A percentile compares a stretch with the other conserved stretches of the same genome.
These are phyloP conservation scores for Nothophytophthora sp. DNA, from an alignment of 352 stramenopile species.

Conservation along the genomic window DNA sequence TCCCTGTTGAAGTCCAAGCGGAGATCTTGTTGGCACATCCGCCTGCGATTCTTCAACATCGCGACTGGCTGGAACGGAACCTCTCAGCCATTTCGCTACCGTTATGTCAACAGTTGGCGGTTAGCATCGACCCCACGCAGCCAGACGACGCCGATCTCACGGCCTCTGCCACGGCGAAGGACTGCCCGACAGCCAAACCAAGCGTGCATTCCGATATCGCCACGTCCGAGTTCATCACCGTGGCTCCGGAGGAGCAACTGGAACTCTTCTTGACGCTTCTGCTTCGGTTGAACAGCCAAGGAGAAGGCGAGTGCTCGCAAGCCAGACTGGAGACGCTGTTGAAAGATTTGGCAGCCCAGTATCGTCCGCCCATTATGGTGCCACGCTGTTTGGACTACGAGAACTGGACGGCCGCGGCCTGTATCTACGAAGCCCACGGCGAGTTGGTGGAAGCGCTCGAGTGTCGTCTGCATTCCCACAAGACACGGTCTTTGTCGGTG, in stretches of 20 bases:
- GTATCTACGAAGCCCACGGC: conserved; percentile 77
- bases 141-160: neutral
- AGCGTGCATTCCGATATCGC: conserved; percentile 35
- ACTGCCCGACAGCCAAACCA: conserved; percentile 7
- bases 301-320: conserved; percentile 44
- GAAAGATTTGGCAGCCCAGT: conserved; percentile 57
- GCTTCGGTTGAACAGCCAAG: conserved; percentile 50
- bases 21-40: conserved; percentile 52
- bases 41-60: conserved; percentile 56
- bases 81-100: conserved; percentile 35
- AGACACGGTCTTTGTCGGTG: conserved; percentile 16
- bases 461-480: conserved; percentile 74
- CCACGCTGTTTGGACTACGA: conserved; percentile 79
- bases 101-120: conserved; percentile 40
- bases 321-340: conserved; percentile 50
- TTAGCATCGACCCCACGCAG: conserved; percentile 42
- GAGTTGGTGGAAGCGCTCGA: conserved; percentile 86
- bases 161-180: neutral
- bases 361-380: conserved; percentile 77
- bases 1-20: conserved; percentile 51
- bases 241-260: conserved; percentile 51
- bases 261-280: conserved; percentile 81
- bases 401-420: conserved; percentile 80
- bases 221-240: conserved; percentile 45
- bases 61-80: conserved; percentile 73